Base-by-base conservation (phyloP, 2,329 filamentous ascomycete genomes). In the Fusarium avenaceum region DNA sequence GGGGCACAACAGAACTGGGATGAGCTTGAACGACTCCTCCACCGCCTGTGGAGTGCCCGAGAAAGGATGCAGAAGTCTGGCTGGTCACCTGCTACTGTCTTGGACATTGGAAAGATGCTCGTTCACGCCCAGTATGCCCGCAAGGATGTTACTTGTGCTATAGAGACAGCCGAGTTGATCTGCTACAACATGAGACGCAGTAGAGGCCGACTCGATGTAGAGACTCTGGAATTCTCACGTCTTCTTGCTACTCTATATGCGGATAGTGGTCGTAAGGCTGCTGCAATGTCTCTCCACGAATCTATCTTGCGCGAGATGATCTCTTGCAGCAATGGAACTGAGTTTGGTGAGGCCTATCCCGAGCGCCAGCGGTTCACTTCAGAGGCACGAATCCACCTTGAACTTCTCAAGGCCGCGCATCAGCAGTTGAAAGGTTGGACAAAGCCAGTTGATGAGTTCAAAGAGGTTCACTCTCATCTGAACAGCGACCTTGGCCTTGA, bases 1-100 rank as follows among this genome's bases (percentile, higher is more conserved):
- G 84, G 83, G 30, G 79, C 81, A 24, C 83, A 85, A 58, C 72
- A 78, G 57, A 83, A 85, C 69, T 83, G 79, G 60, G 72, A 75
- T 20, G 82, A 84, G 49, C 79, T 85, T 13, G 82, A 85, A 66
- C 69, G 6, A 4, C 56, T 75, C 0, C 70, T 75, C 7, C 46
- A 52, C 7, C 68, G 63, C 14, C 65, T 75, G 24, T 75, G 73
- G 74, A 24, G 45, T 7, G 49, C 61, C 6, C 67, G 72, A 6
- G 73, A 75, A 45, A 57, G 51, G 11, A 45, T 74, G 22, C 65
- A 72, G 32, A 65, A 44, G 28, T 45, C 53, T 17, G 65, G 72
- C 15, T 74, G 71, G 71, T 72, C 72, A 3, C 45, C 72, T 17
- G 39, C 58, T 3, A 66, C 69, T 2, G 66, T 74, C 9, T 50